Evolutionary conservation across 495 filamentous ascomycete species (phyloP), one percentile per base, ranked within the genome.

Genomic region (Aspergillus wentii): DNA sequence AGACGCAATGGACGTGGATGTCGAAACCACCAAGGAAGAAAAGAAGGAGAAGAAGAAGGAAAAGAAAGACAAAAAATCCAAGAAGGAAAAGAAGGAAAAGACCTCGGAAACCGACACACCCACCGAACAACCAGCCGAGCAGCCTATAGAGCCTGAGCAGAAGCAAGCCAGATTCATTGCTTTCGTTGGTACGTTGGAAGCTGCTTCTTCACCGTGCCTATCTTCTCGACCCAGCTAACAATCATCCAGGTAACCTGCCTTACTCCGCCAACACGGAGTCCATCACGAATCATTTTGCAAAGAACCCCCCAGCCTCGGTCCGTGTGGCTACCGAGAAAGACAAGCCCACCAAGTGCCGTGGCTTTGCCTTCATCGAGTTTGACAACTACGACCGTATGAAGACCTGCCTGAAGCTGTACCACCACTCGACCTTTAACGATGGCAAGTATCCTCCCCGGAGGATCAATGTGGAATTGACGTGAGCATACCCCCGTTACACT

Each of bases 401-500:
- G 73, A 90, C 86, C 32, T 94, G 87, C 51, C 70, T 98, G 46
- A 83, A 86, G 57, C 73, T 86, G 33, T 87, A 88, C 58, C 91
- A 98, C 62, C 88, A 95, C 62, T 85, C 79, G 42, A 74, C 64
- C 33, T 95, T 97, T 54, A 74, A 86, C 43, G 84, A 88, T 49
- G 79, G 77, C 25, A 70, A 68, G 36, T 71, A 67, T 40, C 67
- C 74, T 5, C 55, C 71, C 33, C 61, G 81, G 45, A 82, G 83
- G 62, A 90, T 98, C 42, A 96, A 95, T 56, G 86, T 95, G 23
- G 92, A 98, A 63, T 68, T 98, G 43, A 96, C 87, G 78, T 88
- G 61, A 52, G 78, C n/a, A n/a, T 75, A 29, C 8, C 13, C 32
- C 11, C 15, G 11, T 14, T 32, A 30, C 20, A 5, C 17, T 30